Percentiles rank a stretch among this genome's conserved stretches.
phyloP scores from a whole-genome alignment of 192 early-diverging fungal genomes.

The Rhizophagus clarus region DNA sequence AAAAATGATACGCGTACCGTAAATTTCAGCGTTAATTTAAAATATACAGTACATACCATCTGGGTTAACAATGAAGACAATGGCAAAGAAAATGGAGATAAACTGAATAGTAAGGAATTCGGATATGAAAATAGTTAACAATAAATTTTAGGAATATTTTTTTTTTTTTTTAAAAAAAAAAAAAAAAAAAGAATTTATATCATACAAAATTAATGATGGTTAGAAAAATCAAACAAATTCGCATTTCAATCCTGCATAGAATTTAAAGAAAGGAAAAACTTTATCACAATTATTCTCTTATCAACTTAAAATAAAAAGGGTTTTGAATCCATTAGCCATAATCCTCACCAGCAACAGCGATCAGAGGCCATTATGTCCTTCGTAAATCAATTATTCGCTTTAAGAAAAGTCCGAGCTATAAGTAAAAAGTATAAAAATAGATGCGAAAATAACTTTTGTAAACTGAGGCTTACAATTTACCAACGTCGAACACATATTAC shows the following conservation, averaged over 20 bases:
- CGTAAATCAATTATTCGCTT: no score
- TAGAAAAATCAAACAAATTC: neutral
- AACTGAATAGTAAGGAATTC: neutral
- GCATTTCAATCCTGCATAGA: neutral
- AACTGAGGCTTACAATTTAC: no score
- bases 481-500: no score
- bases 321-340: no score
- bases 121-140: neutral
- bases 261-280: neutral
- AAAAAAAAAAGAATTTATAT: neutral
- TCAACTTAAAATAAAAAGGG: no score
- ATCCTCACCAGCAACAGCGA: no score
- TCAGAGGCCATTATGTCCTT: no score
- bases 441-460: no score
- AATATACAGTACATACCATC: neutral
- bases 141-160: neutral
- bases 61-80: neutral
- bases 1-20: no score
- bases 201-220: neutral
- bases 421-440: no score
- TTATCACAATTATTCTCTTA: neutral
- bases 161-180: no score
- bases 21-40: neutral
- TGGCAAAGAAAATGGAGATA: neutral
- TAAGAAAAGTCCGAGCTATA: no score